Base-by-base conservation (phyloP, 331 rosid species). In the Rhamnella rubrinervis region DNA sequence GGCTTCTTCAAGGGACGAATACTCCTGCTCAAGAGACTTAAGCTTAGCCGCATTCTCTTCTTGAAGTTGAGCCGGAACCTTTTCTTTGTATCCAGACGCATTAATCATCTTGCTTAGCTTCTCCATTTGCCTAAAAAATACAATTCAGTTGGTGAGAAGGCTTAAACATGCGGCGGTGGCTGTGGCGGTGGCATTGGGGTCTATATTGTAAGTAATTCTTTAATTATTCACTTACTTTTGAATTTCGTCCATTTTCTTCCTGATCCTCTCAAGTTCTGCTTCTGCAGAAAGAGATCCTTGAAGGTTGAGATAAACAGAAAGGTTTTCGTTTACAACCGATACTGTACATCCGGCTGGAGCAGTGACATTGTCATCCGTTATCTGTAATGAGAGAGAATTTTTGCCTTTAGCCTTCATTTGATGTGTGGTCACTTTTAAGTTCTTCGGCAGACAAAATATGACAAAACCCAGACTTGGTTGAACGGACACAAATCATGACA, bases 231-330 rank as follows among this genome's bases (percentile, higher is more conserved):
- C 62, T 55, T 60, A 67, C 66, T 31, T 75, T 67, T 50, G 63
- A 60, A 75, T 31, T 19, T 91, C 92, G 0, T 85, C 96, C 84
- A 83, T 80, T 85, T 87, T 83, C 60, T 76, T 89, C 82, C 75
- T 68, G 61, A 84, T 78, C 86, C 77, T 89, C 77, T 80, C 96
- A 9, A 71, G 83, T 75, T 91, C 95, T 23, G 82, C 88, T 73
- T 91, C 95, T 4, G 87, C 81, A 35, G 96, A 84, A 64, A 71
- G 81, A 39, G 81, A 52, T 74, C 95, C 95, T 72, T 74, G 86
- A 68, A 90, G 75, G 70, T 89, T 89, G 31, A 93, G 74, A 82
- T 93, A 93, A 49, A 89, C 96, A 49, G 93, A 87, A 2, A 93
- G 78, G 79, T 44, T 85, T 77, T 85, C 92, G 55, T 88, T 87